Evolutionary conservation across 2,329 filamentous ascomycete genomes (phyloP).

Genomic region (Aspergillus terreus): DNA sequence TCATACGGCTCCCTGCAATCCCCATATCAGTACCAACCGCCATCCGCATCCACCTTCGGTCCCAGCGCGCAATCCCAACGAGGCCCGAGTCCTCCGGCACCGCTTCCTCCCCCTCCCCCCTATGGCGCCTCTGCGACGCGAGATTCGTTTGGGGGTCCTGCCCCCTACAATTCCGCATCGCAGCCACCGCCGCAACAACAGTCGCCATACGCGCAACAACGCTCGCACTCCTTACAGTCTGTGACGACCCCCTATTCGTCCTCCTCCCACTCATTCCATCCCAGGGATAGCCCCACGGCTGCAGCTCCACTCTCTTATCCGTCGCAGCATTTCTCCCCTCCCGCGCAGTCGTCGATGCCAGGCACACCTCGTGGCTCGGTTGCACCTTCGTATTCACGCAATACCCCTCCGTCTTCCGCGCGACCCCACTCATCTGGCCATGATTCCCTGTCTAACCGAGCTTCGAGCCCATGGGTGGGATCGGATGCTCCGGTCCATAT

Average conservation of each 20-base stretch:
- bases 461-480: constrained; percentile 30
- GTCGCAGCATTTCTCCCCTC: constrained; percentile 32
- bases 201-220: constrained; percentile 36
- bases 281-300: constrained; percentile 34
- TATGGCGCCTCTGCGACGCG: constrained; percentile 30
- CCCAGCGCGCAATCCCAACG: constrained; percentile 27
- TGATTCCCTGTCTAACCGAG: constrained; percentile 28
- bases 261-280: constrained; percentile 30
- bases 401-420: constrained; percentile 30
- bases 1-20: constrained; percentile 38
- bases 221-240: constrained; percentile 38
- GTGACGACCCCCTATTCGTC: constrained; percentile 32
- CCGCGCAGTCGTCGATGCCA: constrained; percentile 42
- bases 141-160: constrained; percentile 31
- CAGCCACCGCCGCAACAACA: constrained; percentile 29
- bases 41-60: constrained; percentile 24
- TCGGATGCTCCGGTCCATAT: constrained; percentile 27
- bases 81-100: constrained; percentile 29
- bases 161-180: constrained; percentile 26
- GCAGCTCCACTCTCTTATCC: constrained; percentile 26
- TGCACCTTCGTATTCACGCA: constrained; percentile 27
- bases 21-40: constrained; percentile 38
- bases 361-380: constrained; percentile 49
- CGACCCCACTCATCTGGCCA: constrained; percentile 38
- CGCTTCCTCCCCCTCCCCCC: constrained; percentile 24